Evolutionary conservation across 1,284 basidiomycete genomes (phyloP).

Genomic region (Ceratobasidium theobromae): DNA sequence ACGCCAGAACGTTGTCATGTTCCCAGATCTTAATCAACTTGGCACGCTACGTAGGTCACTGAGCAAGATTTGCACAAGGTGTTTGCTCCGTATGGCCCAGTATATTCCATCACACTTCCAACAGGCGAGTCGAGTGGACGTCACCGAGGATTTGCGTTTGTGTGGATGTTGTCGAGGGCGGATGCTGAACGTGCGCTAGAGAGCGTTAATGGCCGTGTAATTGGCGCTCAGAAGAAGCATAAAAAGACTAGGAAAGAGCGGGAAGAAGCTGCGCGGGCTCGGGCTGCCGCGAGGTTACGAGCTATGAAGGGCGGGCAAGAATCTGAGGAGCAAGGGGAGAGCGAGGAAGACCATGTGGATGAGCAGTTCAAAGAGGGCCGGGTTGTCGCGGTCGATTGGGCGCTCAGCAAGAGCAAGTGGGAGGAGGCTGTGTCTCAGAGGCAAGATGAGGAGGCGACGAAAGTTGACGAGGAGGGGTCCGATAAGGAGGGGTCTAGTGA

Average conservation of each 20-base stretch:
- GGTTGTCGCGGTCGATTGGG: conserved; percentile 94
- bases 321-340: conserved; percentile 43
- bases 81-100: conserved; percentile 87
- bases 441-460: conserved; percentile 48
- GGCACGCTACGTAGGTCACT: no score
- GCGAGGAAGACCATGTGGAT: conserved; percentile 43
- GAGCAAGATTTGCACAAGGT: conserved; percentile 84
- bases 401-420: conserved; percentile 92
- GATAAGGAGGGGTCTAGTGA: conserved; percentile 42
- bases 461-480: conserved; percentile 47
- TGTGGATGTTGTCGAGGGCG: conserved; percentile 88
- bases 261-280: conserved; percentile 39
- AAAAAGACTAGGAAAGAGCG: conserved; percentile 49
- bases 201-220: conserved; percentile 67
- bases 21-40: no score
- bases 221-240: conserved; percentile 68
- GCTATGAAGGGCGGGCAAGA: conserved; percentile 44
- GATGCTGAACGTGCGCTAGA: conserved; percentile 86
- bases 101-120: conserved; percentile 85
- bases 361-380: conserved; percentile 55
- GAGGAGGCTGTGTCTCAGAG: conserved; percentile 57
- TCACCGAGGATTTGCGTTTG: conserved; percentile 89
- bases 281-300: conserved; percentile 44
- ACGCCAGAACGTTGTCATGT: not conserved
- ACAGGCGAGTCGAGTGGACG: conserved; percentile 46